A percentile compares a stretch with the other conserved stretches of the same genome.
These are phyloP conservation scores for Aegilops speltoides DNA, from an alignment of 176 grass and related monocot species.

Conservation along the genomic window DNA sequence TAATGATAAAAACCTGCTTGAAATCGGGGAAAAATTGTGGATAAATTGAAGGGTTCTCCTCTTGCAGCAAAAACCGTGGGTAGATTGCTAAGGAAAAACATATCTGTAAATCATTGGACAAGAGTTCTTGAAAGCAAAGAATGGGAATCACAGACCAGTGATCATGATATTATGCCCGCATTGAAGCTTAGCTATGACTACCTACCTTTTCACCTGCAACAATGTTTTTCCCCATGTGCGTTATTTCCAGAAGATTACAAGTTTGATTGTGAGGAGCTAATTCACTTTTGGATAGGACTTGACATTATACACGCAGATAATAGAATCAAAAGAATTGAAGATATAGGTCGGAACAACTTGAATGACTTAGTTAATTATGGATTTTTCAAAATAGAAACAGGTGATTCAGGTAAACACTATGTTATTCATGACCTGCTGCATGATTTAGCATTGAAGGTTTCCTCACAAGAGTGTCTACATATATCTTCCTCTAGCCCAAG, in stretches of 20 bases:
- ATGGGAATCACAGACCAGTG: background rate
- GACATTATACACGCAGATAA: background rate
- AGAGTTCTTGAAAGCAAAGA: conserved; percentile 10
- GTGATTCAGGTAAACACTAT: background rate
- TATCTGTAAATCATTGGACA: background rate
- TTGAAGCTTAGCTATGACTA: conserved; percentile 32
- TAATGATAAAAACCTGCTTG: background rate
- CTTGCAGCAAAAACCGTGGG: conserved; percentile 29
- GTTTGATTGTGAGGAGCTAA: background rate
- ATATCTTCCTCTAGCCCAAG: background rate
- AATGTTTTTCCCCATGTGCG: conserved; percentile 24
- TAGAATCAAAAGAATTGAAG: background rate
- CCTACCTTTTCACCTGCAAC: conserved; percentile 22
- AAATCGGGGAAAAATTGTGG: background rate
- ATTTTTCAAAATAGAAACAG: background rate
- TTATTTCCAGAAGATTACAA: conserved; percentile 26
- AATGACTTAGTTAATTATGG: background rate
- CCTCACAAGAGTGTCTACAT: background rate
- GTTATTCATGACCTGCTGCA: background rate
- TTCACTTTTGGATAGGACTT: conserved; percentile 32
- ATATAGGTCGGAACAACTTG: background rate
- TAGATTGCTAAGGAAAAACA: background rate
- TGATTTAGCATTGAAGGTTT: conserved; percentile 3
- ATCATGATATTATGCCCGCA: conserved; percentile 28
- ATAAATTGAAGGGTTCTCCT: conserved; percentile 21